Evolutionary conservation across 2,329 filamentous ascomycete species (phyloP).

Genomic region (Bipolaris bicolor): DNA sequence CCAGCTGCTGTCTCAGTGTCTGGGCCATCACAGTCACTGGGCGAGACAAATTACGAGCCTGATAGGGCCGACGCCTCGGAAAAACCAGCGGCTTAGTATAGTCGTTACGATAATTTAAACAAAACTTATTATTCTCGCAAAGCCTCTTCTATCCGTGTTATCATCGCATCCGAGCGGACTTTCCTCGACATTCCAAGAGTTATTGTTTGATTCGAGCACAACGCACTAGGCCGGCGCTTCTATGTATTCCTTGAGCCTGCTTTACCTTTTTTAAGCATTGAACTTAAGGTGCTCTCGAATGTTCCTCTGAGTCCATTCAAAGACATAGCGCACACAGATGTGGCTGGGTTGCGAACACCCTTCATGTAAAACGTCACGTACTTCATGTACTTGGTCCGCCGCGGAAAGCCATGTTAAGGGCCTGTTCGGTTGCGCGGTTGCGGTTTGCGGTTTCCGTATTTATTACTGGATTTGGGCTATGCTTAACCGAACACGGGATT

Average conservation of each 20-base stretch:
- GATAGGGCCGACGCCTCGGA: constrained; percentile 41
- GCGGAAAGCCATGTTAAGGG: not conserved
- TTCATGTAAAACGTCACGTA: not conserved
- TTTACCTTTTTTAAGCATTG: constrained; percentile 18
- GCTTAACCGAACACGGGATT: no score
- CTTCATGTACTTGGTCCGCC: not conserved
- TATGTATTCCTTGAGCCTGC: constrained; percentile 30
- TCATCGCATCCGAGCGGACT: not conserved
- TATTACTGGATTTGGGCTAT: no score
- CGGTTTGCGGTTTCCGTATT: no score
- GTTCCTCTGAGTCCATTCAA: constrained; percentile 8
- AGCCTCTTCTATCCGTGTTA: not conserved
- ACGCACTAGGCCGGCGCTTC: constrained; percentile 1
- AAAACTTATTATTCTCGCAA: not conserved
- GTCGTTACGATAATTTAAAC: not conserved
- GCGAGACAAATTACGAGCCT: constrained; percentile 53
- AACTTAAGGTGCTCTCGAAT: constrained; percentile 2
- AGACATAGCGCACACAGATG: no score
- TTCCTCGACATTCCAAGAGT: not conserved
- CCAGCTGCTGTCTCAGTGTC: constrained; percentile 42
- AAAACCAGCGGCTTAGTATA: constrained; percentile 28
- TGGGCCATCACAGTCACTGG: constrained; percentile 45
- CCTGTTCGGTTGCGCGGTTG: no score
- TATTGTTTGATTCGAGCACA: not conserved
- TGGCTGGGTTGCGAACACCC: no score